Conservation (phyloP, 495 filamentous ascomycete species). For the Penicillium diatomitis region DNA sequence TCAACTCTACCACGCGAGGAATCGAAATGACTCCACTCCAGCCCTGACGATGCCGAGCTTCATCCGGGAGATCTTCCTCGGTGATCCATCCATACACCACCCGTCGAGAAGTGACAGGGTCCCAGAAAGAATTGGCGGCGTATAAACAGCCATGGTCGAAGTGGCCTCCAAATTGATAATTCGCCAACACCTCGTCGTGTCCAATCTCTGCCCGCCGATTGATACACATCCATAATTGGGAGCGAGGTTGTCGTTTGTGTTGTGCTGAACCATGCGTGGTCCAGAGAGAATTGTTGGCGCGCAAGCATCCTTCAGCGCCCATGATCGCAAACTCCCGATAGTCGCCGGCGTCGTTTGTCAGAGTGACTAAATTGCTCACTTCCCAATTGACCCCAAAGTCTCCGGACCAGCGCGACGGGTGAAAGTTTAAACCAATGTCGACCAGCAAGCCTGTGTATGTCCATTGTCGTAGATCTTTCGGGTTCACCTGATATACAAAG, state of each 20-base stretch:
- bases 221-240: constrained; percentile 30
- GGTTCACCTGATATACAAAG: constrained; percentile 43
- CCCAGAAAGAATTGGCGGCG: constrained; percentile 32
- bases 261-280: constrained; percentile 4
- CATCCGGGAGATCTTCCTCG: constrained; percentile 30
- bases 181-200: constrained; percentile 8
- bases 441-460: constrained; percentile 40
- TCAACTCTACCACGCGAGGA: constrained; percentile 19
- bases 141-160: constrained; percentile 33
- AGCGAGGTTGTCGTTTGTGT: constrained; percentile 16
- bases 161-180: constrained; percentile 22
- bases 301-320: constrained; percentile 38
- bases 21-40: constrained; percentile 34
- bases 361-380: constrained; percentile 41
- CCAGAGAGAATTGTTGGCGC: neutral
- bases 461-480: constrained; percentile 40
- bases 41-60: constrained; percentile 25
- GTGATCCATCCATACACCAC: constrained; percentile 32
- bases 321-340: constrained; percentile 40
- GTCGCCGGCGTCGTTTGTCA: constrained; percentile 25
- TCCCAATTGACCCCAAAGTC: constrained; percentile 51
- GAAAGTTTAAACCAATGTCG: constrained; percentile 33
- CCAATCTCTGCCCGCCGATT: neutral
- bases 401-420: constrained; percentile 37
- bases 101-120: constrained; percentile 18